Base-by-base conservation (phyloP, 169 alveolate species). In the Condylostoma magnum region DNA sequence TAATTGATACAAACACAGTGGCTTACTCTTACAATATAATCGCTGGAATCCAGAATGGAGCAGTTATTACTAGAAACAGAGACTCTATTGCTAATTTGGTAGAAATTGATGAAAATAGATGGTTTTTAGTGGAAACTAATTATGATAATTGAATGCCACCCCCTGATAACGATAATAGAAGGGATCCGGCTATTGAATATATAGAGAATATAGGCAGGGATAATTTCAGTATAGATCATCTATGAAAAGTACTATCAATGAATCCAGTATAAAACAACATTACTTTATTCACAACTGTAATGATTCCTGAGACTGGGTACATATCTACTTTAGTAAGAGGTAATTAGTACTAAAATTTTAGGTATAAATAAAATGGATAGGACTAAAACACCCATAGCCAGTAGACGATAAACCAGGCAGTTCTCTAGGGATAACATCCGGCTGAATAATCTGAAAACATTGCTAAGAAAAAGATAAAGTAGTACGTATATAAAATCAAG, bases 71-170 rank as follows among this genome's bases (percentile, higher is more conserved):
- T 10, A 22, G 65, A 46, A 50, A 51, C 34, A 30, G 52, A 34
- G 50, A 47, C 8, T 46, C n/a, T 34, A 25, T 36, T 48, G 76
- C 60, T 20, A 53, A 50, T 50, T n/a, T 48, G 25, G n/a, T 33
- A 27, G 48, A 47, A 34, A 20, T 50, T n/a, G 31, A 46, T 30
- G 76, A 67, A 18, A 30, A 47, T 3, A 47, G 34, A 30, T 67
- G 76, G 76, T 67, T 1, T 67, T 12, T 67, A 15, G 65, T 34
- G 20, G 54, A 67, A 48, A 67, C 66, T 31, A 50, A 67, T 30
- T 67, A 22, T 20, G 76, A 67, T 34, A 47, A 67, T 20, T 67
- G 73, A 57, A 34, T 63, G 12, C 28, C 51, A 8, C 47, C 18
- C 12, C 73, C 73, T 6, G 60, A 44, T 12, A 63, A 51, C 8